A percentile compares a stretch with the other conserved stretches of the same genome.
phyloP scores from a whole-genome alignment of 2,329 filamentous ascomycete species.

The Botryotinia convoluta region DNA sequence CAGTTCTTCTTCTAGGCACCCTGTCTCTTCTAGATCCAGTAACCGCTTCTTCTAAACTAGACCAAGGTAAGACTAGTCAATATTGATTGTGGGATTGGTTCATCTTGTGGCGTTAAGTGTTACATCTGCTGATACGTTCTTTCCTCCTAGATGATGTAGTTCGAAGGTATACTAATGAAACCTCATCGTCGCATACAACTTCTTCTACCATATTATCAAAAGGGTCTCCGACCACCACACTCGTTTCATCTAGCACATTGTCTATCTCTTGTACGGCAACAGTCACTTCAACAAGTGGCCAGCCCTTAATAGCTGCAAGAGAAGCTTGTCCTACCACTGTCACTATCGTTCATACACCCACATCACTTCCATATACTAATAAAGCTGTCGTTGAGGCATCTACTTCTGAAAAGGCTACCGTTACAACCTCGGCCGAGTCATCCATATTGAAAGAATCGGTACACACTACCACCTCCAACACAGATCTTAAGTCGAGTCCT shows the following conservation, averaged over 20 bases:
- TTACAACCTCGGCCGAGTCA: not conserved
- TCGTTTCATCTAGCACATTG: constrained; percentile 10
- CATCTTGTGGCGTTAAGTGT: constrained; percentile 17
- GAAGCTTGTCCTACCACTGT: constrained; percentile 19
- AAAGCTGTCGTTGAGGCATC: not conserved
- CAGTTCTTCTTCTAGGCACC: constrained; percentile 23
- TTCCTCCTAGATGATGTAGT: not conserved
- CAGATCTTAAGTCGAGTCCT: not conserved
- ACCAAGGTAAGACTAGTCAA: constrained; percentile 16
- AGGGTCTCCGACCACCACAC: constrained; percentile 16
- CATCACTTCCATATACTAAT: not conserved
- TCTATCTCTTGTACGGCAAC: constrained; percentile 22
- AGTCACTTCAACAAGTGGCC: constrained; percentile 19
- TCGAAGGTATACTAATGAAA: constrained; percentile 16
- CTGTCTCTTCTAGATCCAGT: constrained; percentile 27
- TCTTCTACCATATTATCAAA: constrained; percentile 15
- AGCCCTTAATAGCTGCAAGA: constrained; percentile 13
- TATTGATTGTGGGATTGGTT: constrained; percentile 3
- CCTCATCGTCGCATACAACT: constrained; percentile 14
- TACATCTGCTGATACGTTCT: constrained; percentile 17
- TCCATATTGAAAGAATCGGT: constrained; percentile 4
- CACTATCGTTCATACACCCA: constrained; percentile 15
- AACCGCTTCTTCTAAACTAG: constrained; percentile 14
- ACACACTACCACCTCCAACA: not conserved
- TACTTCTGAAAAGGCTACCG: not conserved